These are phyloP conservation scores for Neurospora pannonica DNA, from an alignment of 495 filamentous ascomycete species.

Conservation along the genomic window DNA sequence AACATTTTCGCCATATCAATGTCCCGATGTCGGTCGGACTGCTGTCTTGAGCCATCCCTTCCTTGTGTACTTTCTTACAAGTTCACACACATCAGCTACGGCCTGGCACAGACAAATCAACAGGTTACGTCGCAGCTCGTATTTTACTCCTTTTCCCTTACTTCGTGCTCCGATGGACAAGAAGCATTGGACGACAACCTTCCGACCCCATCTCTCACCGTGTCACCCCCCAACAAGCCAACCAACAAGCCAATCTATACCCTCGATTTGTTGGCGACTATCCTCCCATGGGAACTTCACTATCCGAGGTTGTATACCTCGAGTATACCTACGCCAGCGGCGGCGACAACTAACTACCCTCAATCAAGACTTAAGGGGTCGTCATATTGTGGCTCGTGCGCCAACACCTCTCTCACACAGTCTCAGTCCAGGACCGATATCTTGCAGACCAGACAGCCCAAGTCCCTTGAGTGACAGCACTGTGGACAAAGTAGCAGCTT, in stretches of 20 bases:
- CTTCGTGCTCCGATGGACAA: neutral
- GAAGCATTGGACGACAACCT: neutral
- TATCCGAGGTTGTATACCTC: neutral
- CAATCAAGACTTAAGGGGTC: neutral
- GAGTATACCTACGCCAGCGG: neutral
- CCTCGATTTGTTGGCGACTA: neutral
- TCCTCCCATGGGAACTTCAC: neutral
- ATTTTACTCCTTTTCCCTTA: conserved; percentile 1
- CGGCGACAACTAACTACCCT: neutral
- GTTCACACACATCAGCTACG: neutral
- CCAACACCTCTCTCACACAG: neutral
- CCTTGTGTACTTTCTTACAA: neutral
- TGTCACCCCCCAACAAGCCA: neutral
- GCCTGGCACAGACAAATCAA: neutral
- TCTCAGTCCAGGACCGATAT: neutral
- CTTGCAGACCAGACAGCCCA: neutral
- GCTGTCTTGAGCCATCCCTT: neutral
- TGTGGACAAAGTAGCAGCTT: neutral
- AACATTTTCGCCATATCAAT: neutral
- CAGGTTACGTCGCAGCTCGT: conserved; percentile 20
- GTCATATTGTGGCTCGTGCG: neutral
- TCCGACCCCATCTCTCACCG: neutral
- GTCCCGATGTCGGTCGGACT: neutral
- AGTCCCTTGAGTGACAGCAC: neutral
- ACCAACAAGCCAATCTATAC: neutral